Evolutionary conservation across 176 grass and related monocot genomes (phyloP).

Genomic region (Sorghum bicolor): Sorghum_bicolor_NCBIv3 NC_012871.2:22471001-22471500

Average conservation of each 20-base stretch:
- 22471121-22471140: no score
- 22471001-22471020: no score
- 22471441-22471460: background rate
- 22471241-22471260: background rate
- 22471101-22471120: no score
- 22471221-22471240: background rate
- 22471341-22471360: background rate
- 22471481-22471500: background rate
- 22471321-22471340: background rate
- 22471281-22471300: background rate
- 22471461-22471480: slow-evolving; percentile 25
- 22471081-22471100: no score
- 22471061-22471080: no score
- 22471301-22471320: background rate
- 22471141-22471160: no score
- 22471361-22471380: background rate
- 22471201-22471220: no score
- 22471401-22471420: background rate
- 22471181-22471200: no score
- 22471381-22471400: no score
- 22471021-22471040: no score
- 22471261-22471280: background rate
- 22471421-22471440: background rate
- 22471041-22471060: no score
- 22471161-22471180: no score